phyloP scores from a whole-genome alignment of 306 rosid genomes.

The Lotus japonicus region DNA sequence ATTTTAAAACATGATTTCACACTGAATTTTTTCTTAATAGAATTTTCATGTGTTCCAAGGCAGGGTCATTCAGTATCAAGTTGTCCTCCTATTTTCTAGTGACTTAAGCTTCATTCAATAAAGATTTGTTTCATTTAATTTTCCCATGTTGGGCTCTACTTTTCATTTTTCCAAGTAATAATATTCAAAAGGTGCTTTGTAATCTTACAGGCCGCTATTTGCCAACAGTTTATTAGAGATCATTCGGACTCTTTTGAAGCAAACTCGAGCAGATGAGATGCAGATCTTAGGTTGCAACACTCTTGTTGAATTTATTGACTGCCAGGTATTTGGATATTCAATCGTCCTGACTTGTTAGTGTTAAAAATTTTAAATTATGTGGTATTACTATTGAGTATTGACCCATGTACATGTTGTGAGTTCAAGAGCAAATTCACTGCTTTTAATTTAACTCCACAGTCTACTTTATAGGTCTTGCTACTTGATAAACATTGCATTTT shows the following conservation, averaged over 20 bases:
- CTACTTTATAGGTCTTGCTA: constrained; percentile 3
- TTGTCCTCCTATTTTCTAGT: constrained; percentile 8
- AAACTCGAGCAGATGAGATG: constrained; percentile 64
- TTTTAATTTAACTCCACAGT: not conserved
- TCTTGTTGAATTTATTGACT: constrained; percentile 59
- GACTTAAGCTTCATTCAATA: not conserved
- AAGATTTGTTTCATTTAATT: constrained; percentile 12
- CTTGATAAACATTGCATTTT: constrained; percentile 13
- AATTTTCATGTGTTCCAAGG: not conserved
- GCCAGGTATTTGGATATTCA: constrained; percentile 58
- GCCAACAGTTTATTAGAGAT: constrained; percentile 80
- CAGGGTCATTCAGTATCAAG: not conserved
- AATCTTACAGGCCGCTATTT: constrained; percentile 75
- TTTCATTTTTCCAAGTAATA: constrained; percentile 8
- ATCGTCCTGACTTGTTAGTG: constrained; percentile 19
- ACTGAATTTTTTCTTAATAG: not conserved
- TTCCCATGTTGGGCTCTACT: not conserved
- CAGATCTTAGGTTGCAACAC: constrained; percentile 69
- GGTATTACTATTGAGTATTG: not conserved
- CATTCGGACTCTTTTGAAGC: constrained; percentile 71
- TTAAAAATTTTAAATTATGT: not conserved
- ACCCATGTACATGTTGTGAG: constrained; percentile 4
- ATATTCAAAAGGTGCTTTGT: constrained; percentile 22
- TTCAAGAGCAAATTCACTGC: constrained; percentile 10
- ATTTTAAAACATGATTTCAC: not conserved